Evolutionary conservation across 2,329 filamentous ascomycete species (phyloP).

Genomic region (Tolypocladium paradoxum): DNA sequence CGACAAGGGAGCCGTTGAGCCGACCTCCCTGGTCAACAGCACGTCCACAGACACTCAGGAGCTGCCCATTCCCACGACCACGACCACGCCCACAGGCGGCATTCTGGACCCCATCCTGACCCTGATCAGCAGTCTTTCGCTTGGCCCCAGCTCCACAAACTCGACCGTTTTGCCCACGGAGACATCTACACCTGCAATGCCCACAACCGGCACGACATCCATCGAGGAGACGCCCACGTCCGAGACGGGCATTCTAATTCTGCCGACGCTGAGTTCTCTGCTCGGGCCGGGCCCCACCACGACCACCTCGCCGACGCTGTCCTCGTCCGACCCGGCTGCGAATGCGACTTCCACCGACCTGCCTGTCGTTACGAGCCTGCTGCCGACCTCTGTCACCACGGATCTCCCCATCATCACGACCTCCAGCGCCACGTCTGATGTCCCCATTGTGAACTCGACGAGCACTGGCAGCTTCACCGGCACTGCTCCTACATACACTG

Average conservation of each 20-base stretch:
- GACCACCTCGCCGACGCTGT: background rate
- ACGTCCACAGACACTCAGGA: background rate
- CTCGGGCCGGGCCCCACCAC: background rate
- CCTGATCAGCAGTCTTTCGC: constrained; percentile 9
- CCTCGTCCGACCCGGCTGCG: background rate
- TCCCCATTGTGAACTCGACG: constrained; percentile 5
- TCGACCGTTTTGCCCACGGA: background rate
- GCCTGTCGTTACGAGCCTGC: constrained; percentile 2
- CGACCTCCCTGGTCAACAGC: constrained; percentile 1
- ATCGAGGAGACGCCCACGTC: no score
- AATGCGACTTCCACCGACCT: constrained; percentile 7
- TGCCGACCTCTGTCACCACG: constrained; percentile 1
- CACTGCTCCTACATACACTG: no score
- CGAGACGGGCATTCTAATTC: background rate
- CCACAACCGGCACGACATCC: background rate
- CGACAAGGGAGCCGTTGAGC: background rate
- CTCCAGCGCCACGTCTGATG: constrained; percentile 3
- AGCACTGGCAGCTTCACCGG: background rate
- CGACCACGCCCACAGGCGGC: constrained; percentile 3
- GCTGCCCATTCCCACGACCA: background rate
- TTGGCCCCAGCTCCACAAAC: constrained; percentile 3
- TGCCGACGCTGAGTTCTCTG: background rate
- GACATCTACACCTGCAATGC: background rate
- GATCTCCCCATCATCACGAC: constrained; percentile 2
- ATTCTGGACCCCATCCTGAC: constrained; percentile 13